Base-by-base conservation (phyloP, 768 basidiomycete genomes). In the Candolleomyces eurysporus region DNA sequence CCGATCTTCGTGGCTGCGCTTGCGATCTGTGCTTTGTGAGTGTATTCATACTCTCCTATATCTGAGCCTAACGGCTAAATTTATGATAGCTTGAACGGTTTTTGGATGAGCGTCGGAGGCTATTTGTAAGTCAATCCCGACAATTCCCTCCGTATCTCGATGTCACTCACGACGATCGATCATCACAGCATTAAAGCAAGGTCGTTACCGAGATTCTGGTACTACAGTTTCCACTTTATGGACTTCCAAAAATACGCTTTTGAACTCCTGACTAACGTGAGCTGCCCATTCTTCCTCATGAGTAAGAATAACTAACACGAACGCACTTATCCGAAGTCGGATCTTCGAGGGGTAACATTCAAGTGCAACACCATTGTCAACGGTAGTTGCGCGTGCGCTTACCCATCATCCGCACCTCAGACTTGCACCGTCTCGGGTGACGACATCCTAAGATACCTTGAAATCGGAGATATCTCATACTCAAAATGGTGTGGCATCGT, bases 1-100 rank as follows among this genome's bases (percentile, higher is more conserved):
- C 86, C 86, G 0, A 78, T 85, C 30, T 87, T 87, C 59, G 84
- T 87, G 17, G 85, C 85, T 0, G 81, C 85, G 5, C 73, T 88
- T 6, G 85, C 85, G 0, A 75, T 87, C 8, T 73, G 77, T 13
- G 76, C 79, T 7, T 86, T 85, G 74, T 75, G 57, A 43, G 42
- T 43, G 13, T 5, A 11, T 67, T 5, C 13, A 32, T 19, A 17
- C 60, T 13, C 17, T 14, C 46, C n/a, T 26, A 5, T 48, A 48
- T 13, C 21, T 42, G 4, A 2, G 6, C 3, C 48, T 58, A n/a
- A 48, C 51, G 43, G 6, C 19, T 2, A n/a, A n/a, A 22, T 40
- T 5, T 5, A 17, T 8, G 46, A 42, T 51, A 74, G 78, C 64
- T 62, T 82, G 43, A 83, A 82, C 62, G 81, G 80, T 0, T 82